These are phyloP conservation scores for Fusarium foetens DNA, from an alignment of 2,329 filamentous ascomycete species.

Conservation along the genomic window DNA sequence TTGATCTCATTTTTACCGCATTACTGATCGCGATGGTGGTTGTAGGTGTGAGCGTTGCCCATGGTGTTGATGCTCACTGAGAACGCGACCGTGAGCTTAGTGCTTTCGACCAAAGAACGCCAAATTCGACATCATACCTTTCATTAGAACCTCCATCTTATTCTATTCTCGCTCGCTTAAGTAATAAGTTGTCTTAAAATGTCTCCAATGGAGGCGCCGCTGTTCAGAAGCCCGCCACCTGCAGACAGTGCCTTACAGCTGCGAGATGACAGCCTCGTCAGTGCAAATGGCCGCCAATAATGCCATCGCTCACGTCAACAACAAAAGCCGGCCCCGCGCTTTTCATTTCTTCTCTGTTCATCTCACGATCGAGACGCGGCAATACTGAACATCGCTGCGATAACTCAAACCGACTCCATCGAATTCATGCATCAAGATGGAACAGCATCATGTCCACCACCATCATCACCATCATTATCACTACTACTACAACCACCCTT, in stretches of 20 bases:
- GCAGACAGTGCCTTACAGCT: not conserved
- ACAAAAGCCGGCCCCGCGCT: fast-evolving
- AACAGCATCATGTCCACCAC: not conserved
- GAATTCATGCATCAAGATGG: not conserved
- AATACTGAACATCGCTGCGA: no score
- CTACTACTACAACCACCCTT: not conserved
- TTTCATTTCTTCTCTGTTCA: not conserved
- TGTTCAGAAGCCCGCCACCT: not conserved
- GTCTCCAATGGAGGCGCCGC: fast-evolving
- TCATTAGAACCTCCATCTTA: fast-evolving
- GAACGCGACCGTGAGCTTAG: not conserved
- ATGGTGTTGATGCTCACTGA: fast-evolving
- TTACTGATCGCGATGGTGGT: fast-evolving
- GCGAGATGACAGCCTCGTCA: not conserved
- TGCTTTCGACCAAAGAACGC: not conserved
- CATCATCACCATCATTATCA: not conserved
- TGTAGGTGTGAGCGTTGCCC: not conserved
- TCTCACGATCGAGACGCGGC: fast-evolving
- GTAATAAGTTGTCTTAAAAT: fast-evolving
- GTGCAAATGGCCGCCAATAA: not conserved
- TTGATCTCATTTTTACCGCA: fast-evolving
- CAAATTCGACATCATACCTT: not conserved
- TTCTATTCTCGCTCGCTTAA: fast-evolving
- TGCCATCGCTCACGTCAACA: not conserved
- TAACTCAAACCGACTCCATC: not conserved